Conservation (phyloP, 371 early-diverging fungal species). For the Mucor mucedo region DNA sequence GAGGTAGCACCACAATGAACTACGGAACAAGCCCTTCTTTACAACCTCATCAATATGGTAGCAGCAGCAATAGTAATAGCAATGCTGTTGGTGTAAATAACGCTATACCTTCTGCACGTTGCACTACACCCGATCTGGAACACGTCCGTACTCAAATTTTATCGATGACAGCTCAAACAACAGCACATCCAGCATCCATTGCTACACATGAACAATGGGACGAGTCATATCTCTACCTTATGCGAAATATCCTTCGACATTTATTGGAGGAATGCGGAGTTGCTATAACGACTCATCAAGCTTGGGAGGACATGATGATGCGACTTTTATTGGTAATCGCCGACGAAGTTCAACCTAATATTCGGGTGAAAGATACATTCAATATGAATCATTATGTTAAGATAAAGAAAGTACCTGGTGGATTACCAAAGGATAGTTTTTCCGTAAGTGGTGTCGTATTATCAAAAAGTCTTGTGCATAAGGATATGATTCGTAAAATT, state of each 20-base stretch:
- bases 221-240: slow-evolving; percentile 17
- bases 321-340: slow-evolving; percentile 68
- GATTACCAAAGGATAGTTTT: slow-evolving; percentile 73
- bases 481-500: slow-evolving; percentile 77
- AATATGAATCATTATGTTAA: slow-evolving; percentile 91
- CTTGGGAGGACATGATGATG: slow-evolving; percentile 80
- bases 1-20: slow-evolving; percentile 1
- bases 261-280: slow-evolving; percentile 15
- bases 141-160: slow-evolving; percentile 11
- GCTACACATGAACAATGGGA: slow-evolving; percentile 27
- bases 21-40: slow-evolving; percentile 7
- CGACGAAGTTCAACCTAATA: slow-evolving; percentile 69
- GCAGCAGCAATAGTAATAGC: background rate
- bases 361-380: slow-evolving; percentile 77
- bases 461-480: slow-evolving; percentile 88
- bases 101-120: background rate
- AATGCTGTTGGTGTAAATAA: background rate
- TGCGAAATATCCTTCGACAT: slow-evolving; percentile 23
- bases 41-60: slow-evolving; percentile 15
- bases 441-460: slow-evolving; percentile 86
- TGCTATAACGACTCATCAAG: slow-evolving; percentile 39
- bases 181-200: slow-evolving; percentile 4
- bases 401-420: slow-evolving; percentile 92
- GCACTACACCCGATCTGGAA: slow-evolving; percentile 19
- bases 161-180: slow-evolving; percentile 1